These are phyloP conservation scores for Skeletonema grethae DNA, from an alignment of 108 stramenopile species.

Conservation along the genomic window DNA sequence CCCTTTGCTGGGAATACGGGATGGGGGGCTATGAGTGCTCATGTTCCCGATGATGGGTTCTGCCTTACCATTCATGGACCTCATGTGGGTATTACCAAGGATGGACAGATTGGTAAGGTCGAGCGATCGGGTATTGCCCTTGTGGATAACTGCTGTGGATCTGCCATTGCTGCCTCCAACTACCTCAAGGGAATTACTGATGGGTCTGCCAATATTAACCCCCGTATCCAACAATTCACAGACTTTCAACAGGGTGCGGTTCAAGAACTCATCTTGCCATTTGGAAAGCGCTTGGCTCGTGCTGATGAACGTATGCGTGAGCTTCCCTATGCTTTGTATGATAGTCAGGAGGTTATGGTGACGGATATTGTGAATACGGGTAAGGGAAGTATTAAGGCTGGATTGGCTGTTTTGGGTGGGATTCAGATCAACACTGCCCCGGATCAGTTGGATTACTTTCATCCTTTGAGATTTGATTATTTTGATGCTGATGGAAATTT, in stretches of 20 bases:
- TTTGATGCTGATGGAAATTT: constrained; percentile 18
- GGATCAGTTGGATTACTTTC: constrained; percentile 31
- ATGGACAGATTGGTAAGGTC: constrained; percentile 67
- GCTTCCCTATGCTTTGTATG: constrained; percentile 61
- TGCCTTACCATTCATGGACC: constrained; percentile 70
- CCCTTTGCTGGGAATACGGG: constrained; percentile 60
- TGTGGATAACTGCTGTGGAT: constrained; percentile 65
- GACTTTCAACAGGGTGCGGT: constrained; percentile 65
- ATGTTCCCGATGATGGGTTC: constrained; percentile 67
- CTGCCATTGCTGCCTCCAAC: constrained; percentile 58
- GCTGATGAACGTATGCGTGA: constrained; percentile 54
- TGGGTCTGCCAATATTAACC: constrained; percentile 1
- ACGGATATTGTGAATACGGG: constrained; percentile 17
- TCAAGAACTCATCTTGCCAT: constrained; percentile 54
- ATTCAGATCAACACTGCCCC: constrained; percentile 44
- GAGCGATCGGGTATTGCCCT: constrained; percentile 56
- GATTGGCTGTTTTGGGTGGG: constrained; percentile 43
- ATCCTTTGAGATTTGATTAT: constrained; percentile 35
- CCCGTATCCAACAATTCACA: constrained; percentile 22
- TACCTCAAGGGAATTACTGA: constrained; percentile 35
- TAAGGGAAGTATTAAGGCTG: constrained; percentile 14
- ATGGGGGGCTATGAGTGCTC: constrained; percentile 68
- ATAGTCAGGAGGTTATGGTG: constrained; percentile 39
- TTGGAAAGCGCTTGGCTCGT: constrained; percentile 42
- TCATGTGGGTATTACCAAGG: constrained; percentile 65